Evolutionary conservation across 768 basidiomycete genomes (phyloP), one percentile per base, ranked within the genome.

Genomic region (Cubamyces lactineus): DNA sequence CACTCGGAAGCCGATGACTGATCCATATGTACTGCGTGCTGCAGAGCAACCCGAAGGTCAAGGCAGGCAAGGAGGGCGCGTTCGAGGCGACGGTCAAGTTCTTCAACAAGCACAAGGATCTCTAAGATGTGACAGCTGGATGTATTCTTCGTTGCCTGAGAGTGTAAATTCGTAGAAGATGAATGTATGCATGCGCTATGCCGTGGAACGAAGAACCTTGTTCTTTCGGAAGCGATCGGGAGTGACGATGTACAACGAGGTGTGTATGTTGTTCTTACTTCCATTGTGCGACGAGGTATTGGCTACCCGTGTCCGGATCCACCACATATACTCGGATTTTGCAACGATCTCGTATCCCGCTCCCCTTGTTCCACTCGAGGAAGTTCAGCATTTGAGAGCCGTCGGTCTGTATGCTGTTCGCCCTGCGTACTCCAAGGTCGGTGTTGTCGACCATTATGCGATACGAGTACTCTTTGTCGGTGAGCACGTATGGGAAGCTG

Each of bases 51-150:
- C 47, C 57, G 9, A 65, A 64, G 51, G 57, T 55, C 34, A 53
- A 49, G 63, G 72, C 72, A 11, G 79, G 71, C 11, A 79, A 77
- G 68, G 79, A 80, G 64, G 77, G 73, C 15, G 70, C 78, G 1
- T 79, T 81, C 70, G 73, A 75, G 61, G 69, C 69, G 39, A 62
- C 74, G 6, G 75, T 78, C 30, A 70, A 73, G 34, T 79, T 73
- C 69, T 71, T 77, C 53, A 65, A 64, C 62, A 73, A 74, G 53
- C 62, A 76, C 52, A 30, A 41, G 52, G n/a, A 54, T 13, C 38
- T 59, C 38, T 78, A 30, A 28, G 9, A 34, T 34, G 4, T 9
- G 9, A 34, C 6, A 34, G 4, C 9, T 6, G 5, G 11, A 34
- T 34, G 34, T 34, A 34, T 11, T 1, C 5, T 9, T 1, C 34